Conservation (phyloP, 2,329 filamentous ascomycete genomes). For the Trichoderma atroviride region DNA sequence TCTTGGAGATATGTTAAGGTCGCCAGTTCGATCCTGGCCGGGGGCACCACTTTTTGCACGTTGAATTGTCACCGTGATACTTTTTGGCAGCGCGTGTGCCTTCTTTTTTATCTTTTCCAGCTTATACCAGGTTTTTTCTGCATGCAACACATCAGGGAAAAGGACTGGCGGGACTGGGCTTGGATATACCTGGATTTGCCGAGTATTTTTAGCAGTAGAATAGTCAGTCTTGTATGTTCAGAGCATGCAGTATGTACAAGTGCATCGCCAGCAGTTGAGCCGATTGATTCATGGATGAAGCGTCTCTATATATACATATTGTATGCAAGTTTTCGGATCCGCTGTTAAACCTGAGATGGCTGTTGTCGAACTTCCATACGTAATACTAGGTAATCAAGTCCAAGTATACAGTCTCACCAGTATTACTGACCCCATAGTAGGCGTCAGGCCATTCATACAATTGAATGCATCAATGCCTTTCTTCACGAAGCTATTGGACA, state of each 20-base stretch:
- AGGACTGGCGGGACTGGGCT: too few species aligned
- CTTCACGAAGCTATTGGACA: not conserved
- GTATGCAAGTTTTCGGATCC: not conserved
- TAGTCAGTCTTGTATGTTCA: too few species aligned
- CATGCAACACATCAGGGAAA: too few species aligned
- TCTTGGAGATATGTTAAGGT: slow-evolving; percentile 27
- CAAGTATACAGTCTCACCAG: too few species aligned
- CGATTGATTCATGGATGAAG: not conserved
- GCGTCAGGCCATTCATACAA: not conserved
- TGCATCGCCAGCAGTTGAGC: not conserved
- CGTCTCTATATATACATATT: not conserved
- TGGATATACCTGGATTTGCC: too few species aligned
- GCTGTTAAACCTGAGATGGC: too few species aligned
- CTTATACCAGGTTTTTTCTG: too few species aligned
- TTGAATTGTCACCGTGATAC: not conserved
- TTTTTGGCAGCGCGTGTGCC: not conserved
- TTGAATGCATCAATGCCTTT: not conserved
- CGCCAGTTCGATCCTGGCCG: slow-evolving; percentile 26
- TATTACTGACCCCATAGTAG: too few species aligned
- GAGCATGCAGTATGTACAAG: too few species aligned
- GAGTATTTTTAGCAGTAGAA: too few species aligned
- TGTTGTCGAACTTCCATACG: not conserved
- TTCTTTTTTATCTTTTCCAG: not conserved
- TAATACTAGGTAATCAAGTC: too few species aligned
- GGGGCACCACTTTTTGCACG: slow-evolving; percentile 17